phyloP scores from a whole-genome alignment of 2,329 filamentous ascomycete species.

The Sporothrix sp. region DNA sequence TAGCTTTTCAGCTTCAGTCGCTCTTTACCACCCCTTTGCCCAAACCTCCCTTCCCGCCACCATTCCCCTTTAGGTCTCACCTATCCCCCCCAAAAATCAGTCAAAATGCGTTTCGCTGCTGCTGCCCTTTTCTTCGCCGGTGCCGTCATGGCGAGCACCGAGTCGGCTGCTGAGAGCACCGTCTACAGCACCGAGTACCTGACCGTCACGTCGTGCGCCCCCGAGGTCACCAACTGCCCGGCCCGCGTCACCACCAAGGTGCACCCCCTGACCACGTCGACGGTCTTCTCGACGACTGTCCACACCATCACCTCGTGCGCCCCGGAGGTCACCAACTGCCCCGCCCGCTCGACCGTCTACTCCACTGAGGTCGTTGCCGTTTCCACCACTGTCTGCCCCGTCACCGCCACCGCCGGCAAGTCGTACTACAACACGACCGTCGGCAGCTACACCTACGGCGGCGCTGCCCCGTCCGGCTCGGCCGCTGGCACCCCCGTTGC shows the following conservation, averaged over 20 bases:
- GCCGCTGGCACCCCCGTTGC: no score
- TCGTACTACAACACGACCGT: conserved; percentile 17
- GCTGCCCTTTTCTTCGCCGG: conserved; percentile 41
- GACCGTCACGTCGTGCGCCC: conserved; percentile 51
- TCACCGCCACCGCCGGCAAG: conserved; percentile 18
- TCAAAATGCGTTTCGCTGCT: conserved; percentile 55
- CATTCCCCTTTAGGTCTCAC: conserved; percentile 9
- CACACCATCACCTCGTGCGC: conserved; percentile 54
- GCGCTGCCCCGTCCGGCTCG: neutral
- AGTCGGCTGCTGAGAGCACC: conserved; percentile 26
- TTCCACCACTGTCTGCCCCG: conserved; percentile 36
- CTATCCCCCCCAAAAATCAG: conserved; percentile 20
- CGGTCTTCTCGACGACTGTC: conserved; percentile 48
- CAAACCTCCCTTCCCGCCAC: conserved; percentile 15
- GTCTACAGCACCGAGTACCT: conserved; percentile 49
- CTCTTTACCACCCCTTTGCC: conserved; percentile 21
- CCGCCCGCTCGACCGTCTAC: conserved; percentile 30
- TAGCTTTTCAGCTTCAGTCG: conserved; percentile 20
- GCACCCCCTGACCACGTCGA: conserved; percentile 27
- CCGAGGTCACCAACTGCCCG: conserved; percentile 44
- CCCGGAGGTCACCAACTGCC: conserved; percentile 54
- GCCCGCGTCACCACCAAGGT: conserved; percentile 24
- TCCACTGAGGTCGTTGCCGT: conserved; percentile 31
- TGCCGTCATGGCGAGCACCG: conserved; percentile 29
- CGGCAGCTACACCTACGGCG: neutral